Conservation (phyloP, 2,329 filamentous ascomycete species). For the Hypoxylon sp. region DNA sequence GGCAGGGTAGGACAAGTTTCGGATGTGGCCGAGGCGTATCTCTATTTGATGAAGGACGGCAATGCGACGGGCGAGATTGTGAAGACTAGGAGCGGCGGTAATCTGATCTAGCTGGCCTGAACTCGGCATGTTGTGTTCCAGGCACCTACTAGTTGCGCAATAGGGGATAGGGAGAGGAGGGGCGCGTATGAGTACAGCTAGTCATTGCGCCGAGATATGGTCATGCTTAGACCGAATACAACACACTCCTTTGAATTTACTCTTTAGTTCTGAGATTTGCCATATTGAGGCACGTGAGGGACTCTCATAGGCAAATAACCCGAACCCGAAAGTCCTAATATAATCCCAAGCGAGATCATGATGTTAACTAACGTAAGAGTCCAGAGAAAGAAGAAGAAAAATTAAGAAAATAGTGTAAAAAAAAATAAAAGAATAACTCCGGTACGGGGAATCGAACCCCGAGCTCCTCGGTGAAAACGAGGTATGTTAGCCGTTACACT, state of each 20-base stretch:
- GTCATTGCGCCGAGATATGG: background rate
- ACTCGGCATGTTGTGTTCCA: background rate
- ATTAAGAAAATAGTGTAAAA: too few relatives aligned
- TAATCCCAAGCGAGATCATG: background rate
- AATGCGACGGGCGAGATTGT: slow-evolving; percentile 53
- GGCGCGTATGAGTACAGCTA: background rate
- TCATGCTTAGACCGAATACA: background rate
- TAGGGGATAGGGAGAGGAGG: too few relatives aligned
- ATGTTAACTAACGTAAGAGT: too few relatives aligned
- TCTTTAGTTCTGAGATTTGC: too few relatives aligned
- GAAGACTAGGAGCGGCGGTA: slow-evolving; percentile 49
- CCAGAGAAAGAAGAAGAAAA: background rate
- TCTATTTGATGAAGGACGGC: slow-evolving; percentile 52
- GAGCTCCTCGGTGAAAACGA: slow-evolving; percentile 49
- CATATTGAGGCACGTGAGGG: too few relatives aligned
- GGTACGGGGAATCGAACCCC: slow-evolving; percentile 49
- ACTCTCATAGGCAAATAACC: too few relatives aligned
- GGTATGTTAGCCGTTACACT: slow-evolving; percentile 49
- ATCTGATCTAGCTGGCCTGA: slow-evolving; percentile 37
- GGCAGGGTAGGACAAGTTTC: slow-evolving; percentile 43
- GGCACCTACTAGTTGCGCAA: background rate
- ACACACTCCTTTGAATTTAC: background rate
- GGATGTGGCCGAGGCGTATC: slow-evolving; percentile 53
- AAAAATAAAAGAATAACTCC: slow-evolving; percentile 33
- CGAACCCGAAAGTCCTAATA: background rate